Base-by-base conservation (phyloP, 129 eudicot genomes). In the Silybum marianum region DNA sequence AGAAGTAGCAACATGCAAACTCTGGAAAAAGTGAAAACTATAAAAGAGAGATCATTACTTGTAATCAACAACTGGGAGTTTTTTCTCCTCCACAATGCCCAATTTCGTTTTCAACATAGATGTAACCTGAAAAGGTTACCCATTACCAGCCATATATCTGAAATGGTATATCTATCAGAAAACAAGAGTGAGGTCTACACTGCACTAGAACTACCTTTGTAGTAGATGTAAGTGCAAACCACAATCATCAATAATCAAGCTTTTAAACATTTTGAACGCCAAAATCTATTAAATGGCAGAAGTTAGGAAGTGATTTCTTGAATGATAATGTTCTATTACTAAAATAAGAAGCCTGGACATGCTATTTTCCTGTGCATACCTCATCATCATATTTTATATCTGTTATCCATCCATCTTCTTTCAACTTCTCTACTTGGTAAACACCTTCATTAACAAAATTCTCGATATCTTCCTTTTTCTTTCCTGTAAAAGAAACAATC, bases 301-400 rank as follows among this genome's bases (percentile, higher is more conserved):
- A 22, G 69, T 65, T 65, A 65, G 69, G 69, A 65, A 65, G 6
- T 65, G 69, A 71, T 14, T n/a, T 38, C 65, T 42, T 73, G 36
- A 54, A 73, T 58, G 28, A 65, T 65, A 22, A 70, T 70, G 23
- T 30, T 70, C 44, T 23, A 70, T 70, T 70, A 5, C 66, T 44
- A 74, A 21, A 9, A 46, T 10, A 28, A 74, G 10, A 25, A 34
- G 44, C 78, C 48, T 19, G 7, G 62, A 26, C 8, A 32, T 74
- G 39, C 42, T 76, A 74, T 34, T 73, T 74, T 38, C 63, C 21
- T 51, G 36, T 42, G 11, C 24, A 39, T 90, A 92, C 98, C 95
- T 95, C 98, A 85, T 95, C 99, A 54, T 95, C 98, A 75, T 95
- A 95, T 72, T 90, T 92, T 66, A 95, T 92, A 89, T 92, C 93